Percentiles rank a stretch among this genome's conserved stretches.
Evolutionary conservation across 306 rosid genomes (phyloP).

Genomic region (Castanea sativa): DNA sequence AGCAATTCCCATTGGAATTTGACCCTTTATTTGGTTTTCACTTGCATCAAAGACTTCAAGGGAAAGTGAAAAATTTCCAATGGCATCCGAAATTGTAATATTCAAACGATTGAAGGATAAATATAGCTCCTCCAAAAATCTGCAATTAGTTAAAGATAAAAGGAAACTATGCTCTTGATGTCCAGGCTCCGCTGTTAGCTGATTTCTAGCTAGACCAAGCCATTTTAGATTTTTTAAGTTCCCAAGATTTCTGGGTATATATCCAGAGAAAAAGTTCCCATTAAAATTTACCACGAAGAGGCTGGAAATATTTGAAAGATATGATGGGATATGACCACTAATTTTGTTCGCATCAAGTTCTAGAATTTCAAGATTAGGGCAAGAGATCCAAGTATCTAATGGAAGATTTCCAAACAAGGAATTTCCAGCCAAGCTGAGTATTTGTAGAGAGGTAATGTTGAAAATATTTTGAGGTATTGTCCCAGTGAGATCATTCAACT

Average conservation of each 20-base stretch:
- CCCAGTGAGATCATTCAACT: no score
- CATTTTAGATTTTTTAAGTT: neutral
- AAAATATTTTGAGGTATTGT: no score
- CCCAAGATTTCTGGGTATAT: neutral
- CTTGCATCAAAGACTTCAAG: accelerated
- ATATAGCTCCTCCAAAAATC: neutral
- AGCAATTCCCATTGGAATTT: no score
- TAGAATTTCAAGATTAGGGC: no score
- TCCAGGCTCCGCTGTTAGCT: neutral
- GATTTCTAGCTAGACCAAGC: accelerated
- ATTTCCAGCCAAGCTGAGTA: no score
- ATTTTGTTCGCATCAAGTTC: no score
- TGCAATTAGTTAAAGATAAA: neutral
- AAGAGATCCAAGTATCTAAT: no score
- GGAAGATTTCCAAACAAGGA: no score
- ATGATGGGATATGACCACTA: no score
- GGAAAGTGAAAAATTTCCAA: neutral
- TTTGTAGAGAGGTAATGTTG: no score
- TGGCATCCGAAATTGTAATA: neutral
- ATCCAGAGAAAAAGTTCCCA: neutral
- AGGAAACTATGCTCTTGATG: neutral
- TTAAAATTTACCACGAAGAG: accelerated
- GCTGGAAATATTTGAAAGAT: neutral
- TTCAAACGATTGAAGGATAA: accelerated
- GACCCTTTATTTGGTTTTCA: no score